Evolutionary conservation across 768 basidiomycete genomes (phyloP).

Genomic region (Lactarius tabidus): DNA sequence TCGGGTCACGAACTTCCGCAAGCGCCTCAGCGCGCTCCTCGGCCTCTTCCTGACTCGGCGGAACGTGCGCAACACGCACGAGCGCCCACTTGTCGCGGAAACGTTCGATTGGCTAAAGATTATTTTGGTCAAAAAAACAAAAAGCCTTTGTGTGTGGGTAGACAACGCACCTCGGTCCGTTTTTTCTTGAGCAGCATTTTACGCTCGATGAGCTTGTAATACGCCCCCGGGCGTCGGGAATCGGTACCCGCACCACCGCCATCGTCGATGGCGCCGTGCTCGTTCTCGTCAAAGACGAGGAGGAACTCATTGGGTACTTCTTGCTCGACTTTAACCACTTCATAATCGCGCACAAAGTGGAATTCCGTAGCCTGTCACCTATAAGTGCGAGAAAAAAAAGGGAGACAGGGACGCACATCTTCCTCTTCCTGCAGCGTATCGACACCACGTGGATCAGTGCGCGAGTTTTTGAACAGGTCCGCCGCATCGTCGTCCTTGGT

Average conservation of each 20-base stretch:
- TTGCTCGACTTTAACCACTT: constrained; percentile 82
- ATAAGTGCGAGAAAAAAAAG: neutral
- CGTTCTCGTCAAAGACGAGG: constrained; percentile 61
- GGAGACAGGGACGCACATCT: constrained; percentile 40
- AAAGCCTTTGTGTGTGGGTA: neutral
- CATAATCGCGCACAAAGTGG: constrained; percentile 78
- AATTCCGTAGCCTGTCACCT: constrained; percentile 60
- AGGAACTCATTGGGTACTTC: constrained; percentile 84
- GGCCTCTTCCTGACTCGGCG: constrained; percentile 69
- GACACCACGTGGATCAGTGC: constrained; percentile 38
- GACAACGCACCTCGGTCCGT: constrained; percentile 62
- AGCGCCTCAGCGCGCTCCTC: constrained; percentile 75
- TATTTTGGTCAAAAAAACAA: too few species aligned
- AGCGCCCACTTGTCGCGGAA: constrained; percentile 82
- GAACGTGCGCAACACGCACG: constrained; percentile 65
- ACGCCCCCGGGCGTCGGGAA: constrained; percentile 52
- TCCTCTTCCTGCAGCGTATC: constrained; percentile 49
- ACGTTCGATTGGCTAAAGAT: constrained; percentile 55
- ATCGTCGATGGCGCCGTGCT: constrained; percentile 36
- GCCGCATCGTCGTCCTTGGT: constrained; percentile 71
- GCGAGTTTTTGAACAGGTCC: constrained; percentile 56
- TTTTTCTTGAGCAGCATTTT: constrained; percentile 87
- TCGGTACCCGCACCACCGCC: constrained; percentile 27
- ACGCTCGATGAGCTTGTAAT: constrained; percentile 85
- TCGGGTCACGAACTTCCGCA: constrained; percentile 71